Evolutionary conservation across 176 grass and related monocot species (phyloP).

Genomic region (Paspalum notatum): DNA sequence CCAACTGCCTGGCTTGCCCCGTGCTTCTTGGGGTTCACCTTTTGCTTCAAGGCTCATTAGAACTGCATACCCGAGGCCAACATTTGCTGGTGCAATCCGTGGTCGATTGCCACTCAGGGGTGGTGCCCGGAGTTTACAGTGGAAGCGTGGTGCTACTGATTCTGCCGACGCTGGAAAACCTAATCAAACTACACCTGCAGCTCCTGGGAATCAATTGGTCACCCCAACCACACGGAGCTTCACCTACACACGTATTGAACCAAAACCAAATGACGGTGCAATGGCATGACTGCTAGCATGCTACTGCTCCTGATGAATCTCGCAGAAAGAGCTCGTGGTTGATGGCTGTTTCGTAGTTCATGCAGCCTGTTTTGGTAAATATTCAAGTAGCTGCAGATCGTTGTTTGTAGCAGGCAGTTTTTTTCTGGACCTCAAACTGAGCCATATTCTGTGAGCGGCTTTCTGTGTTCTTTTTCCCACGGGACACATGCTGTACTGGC

Average conservation of each 20-base stretch:
- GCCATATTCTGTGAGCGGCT: slow-evolving; percentile 37
- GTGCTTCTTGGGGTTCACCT: slow-evolving; percentile 48
- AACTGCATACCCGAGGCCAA: slow-evolving; percentile 58
- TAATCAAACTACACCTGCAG: slow-evolving; percentile 38
- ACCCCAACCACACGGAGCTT: slow-evolving; percentile 54
- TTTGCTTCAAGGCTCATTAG: slow-evolving; percentile 64
- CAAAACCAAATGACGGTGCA: slow-evolving; percentile 49
- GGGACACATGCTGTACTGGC: slow-evolving; percentile 29
- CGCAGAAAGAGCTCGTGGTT: slow-evolving; percentile 36
- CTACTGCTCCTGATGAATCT: slow-evolving; percentile 42
- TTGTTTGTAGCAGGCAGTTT: slow-evolving; percentile 42
- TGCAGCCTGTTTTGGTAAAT: slow-evolving; percentile 49
- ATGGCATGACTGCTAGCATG: slow-evolving; percentile 47
- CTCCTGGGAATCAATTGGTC: slow-evolving; percentile 31
- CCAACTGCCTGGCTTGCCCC: slow-evolving; percentile 51
- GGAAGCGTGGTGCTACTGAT: slow-evolving; percentile 68
- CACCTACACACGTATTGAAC: slow-evolving; percentile 68
- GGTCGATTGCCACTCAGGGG: slow-evolving; percentile 60
- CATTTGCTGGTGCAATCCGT: slow-evolving; percentile 52
- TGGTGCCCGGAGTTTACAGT: slow-evolving; percentile 78
- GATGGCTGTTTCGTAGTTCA: slow-evolving; percentile 10
- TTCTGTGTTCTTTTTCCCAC: slow-evolving; percentile 20
- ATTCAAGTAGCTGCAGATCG: slow-evolving; percentile 48
- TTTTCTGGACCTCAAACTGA: slow-evolving; percentile 42
- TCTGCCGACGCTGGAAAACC: slow-evolving; percentile 33